Percentiles rank a stretch among this genome's conserved stretches.
Evolutionary conservation across 495 filamentous ascomycete species (phyloP).

Genomic region (Daldinia loculata): DNA sequence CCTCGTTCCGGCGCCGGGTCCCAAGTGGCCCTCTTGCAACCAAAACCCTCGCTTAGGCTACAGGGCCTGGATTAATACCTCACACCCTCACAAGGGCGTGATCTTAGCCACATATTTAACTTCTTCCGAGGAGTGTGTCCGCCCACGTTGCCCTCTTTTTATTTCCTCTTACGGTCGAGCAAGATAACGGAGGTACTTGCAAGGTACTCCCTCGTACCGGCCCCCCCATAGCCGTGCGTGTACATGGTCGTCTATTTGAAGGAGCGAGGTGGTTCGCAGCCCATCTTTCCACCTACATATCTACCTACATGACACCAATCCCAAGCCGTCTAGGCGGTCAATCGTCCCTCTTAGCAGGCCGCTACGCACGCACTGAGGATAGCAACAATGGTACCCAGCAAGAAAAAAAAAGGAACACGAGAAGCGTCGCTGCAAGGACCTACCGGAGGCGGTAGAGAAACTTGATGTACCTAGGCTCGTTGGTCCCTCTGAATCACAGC

Average conservation of each 20-base stretch:
- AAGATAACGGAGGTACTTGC: conserved; percentile 40
- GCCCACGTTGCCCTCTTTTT: conserved; percentile 36
- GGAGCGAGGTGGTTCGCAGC: conserved; percentile 33
- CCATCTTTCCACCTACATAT: conserved; percentile 36
- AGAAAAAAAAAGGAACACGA: conserved; percentile 3
- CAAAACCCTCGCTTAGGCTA: conserved; percentile 42
- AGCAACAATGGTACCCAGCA: conserved; percentile 34
- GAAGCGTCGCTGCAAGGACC: conserved; percentile 34
- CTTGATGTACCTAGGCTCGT: conserved; percentile 20
- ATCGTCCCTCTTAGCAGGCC: conserved; percentile 22
- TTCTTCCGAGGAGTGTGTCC: conserved; percentile 34
- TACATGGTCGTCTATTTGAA: conserved; percentile 24
- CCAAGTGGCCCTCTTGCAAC: conserved; percentile 44
- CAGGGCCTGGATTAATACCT: conserved; percentile 45
- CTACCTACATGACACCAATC: conserved; percentile 39
- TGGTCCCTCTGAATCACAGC: conserved; percentile 19
- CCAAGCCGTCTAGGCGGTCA: conserved; percentile 37
- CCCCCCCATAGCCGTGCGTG: conserved; percentile 15
- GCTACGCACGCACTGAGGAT: conserved; percentile 25
- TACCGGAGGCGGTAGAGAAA: conserved; percentile 31
- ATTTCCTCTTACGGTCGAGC: conserved; percentile 32
- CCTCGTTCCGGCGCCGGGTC: conserved; percentile 38
- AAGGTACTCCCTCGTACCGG: conserved; percentile 33
- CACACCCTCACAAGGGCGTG: conserved; percentile 44
- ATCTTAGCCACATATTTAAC: conserved; percentile 40